A percentile compares a stretch with the other conserved stretches of the same genome.
These are phyloP conservation scores for Stygiomarasmius scandens DNA, from an alignment of 1,284 basidiomycete species.

Conservation along the genomic window DNA sequence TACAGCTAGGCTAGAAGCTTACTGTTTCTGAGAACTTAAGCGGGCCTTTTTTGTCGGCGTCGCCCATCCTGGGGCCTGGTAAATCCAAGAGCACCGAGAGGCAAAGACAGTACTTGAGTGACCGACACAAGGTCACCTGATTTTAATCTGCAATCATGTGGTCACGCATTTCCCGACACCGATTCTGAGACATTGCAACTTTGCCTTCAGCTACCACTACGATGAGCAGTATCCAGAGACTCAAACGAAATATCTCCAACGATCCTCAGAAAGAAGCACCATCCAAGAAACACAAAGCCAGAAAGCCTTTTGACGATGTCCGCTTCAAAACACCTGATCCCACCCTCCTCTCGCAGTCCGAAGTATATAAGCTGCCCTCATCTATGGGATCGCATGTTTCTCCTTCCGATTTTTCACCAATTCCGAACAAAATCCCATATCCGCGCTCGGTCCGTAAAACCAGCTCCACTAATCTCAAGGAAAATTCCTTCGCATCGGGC, in stretches of 20 bases:
- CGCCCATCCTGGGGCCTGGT: too few relatives aligned
- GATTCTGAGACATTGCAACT: conserved; percentile 13
- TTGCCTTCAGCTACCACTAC: conserved; percentile 34
- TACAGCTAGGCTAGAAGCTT: too few relatives aligned
- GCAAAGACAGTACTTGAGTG: too few relatives aligned
- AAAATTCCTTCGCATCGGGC: conserved; percentile 10
- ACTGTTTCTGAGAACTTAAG: too few relatives aligned
- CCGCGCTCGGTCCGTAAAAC: conserved; percentile 10
- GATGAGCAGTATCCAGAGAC: conserved; percentile 11
- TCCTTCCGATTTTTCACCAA: conserved; percentile 21
- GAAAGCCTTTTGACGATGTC: conserved; percentile 8
- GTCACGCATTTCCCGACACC: neutral
- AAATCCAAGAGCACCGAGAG: too few relatives aligned
- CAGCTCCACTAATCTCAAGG: conserved; percentile 17
- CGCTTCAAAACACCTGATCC: conserved; percentile 19
- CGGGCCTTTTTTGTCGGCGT: too few relatives aligned
- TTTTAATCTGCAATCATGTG: too few relatives aligned
- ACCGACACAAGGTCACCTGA: too few relatives aligned
- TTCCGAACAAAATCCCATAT: conserved; percentile 9
- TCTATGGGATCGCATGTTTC: conserved; percentile 19
- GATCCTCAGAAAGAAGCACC: conserved; percentile 9
- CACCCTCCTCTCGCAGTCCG: conserved; percentile 13
- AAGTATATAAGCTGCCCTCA: conserved; percentile 20
- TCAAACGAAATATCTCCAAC: conserved; percentile 17
- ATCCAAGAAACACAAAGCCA: conserved; percentile 15